phyloP scores from a whole-genome alignment of 768 basidiomycete species.

The Panaeolus papilionaceus region DNA sequence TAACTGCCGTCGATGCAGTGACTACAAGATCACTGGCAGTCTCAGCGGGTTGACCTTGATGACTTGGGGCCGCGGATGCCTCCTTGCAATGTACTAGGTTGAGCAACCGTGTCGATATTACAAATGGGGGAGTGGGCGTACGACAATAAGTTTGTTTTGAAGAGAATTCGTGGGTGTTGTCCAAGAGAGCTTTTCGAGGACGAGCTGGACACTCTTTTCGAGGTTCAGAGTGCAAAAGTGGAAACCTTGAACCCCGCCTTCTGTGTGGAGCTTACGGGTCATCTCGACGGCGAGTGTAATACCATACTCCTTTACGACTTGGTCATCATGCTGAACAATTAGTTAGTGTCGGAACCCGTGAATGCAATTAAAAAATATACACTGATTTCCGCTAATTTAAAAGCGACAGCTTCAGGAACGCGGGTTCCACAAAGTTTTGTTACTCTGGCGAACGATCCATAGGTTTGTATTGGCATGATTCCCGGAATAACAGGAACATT shows the following conservation, averaged over 20 bases:
- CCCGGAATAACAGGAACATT: constrained; percentile 91
- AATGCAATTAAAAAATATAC: constrained; percentile 48
- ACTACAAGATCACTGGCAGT: constrained; percentile 49
- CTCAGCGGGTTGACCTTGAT: constrained; percentile 32
- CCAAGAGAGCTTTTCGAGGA: constrained; percentile 85
- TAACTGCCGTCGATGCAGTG: constrained; percentile 69
- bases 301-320: constrained; percentile 95
- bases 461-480: constrained; percentile 98
- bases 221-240: constrained; percentile 98
- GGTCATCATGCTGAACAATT: constrained; percentile 80
- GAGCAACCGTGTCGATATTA: constrained; percentile 15
- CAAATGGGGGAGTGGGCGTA: constrained; percentile 34
- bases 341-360: neutral
- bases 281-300: constrained; percentile 83
- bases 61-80: constrained; percentile 38
- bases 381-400: constrained; percentile 75
- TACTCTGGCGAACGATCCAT: constrained; percentile 89
- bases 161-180: constrained; percentile 45
- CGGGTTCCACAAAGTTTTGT: constrained; percentile 86
- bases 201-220: constrained; percentile 90
- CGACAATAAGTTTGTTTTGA: constrained; percentile 74
- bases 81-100: constrained; percentile 39
- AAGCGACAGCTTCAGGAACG: constrained; percentile 71
- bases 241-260: constrained; percentile 71
- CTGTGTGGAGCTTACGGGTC: constrained; percentile 63